Base-by-base conservation (phyloP, 2,329 filamentous ascomycete genomes). In the Cylindrodendrum hubeiense region DNA sequence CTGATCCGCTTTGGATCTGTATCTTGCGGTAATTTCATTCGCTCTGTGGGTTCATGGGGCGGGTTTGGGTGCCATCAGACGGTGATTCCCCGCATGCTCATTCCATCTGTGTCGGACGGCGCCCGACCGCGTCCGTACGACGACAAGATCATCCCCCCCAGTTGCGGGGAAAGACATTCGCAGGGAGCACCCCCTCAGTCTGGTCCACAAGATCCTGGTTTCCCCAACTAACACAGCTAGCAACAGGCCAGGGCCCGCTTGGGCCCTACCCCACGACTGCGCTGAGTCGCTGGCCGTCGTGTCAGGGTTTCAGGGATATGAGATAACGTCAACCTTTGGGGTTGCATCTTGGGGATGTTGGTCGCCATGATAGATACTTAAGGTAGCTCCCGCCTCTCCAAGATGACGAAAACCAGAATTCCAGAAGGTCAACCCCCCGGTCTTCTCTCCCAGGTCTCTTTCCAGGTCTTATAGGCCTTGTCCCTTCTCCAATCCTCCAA, bases 221-320 rank as follows among this genome's bases (percentile, higher is more conserved):
- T 66, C 71, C 67, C 71, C 69, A 73, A 72, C 67, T 71, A 39
- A 19, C 17, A 2, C 7, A 6, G 37, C 37, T 37, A n/a, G 37
- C 37, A n/a, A 49, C 43, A 41, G 46, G 24, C 26, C 46, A 15
- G 33, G 46, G 22, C 44, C 52, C 17, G 47, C 22, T 37, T 24
- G 6, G 26, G n/a, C 22, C 46, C 12, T 50, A 60, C 71, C 58
- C 71, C 71, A 71, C 69, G 66, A 66, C 65, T 30, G 55, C 47
- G n/a, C n/a, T n/a, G n/a, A n/a, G n/a, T n/a, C n/a, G n/a, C n/a
- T n/a, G n/a, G n/a, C n/a, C 63, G 63, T 60, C 47, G 47, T 70
- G 46, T 44, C 46, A 66, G 51, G 51, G 39, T 59, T 49, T 37
- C 51, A 53, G 56, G 56, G 37, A 61, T 65, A 34, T 43, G 34